phyloP scores from a whole-genome alignment of 73 alveolate species.

The Loxodes magnus region DNA sequence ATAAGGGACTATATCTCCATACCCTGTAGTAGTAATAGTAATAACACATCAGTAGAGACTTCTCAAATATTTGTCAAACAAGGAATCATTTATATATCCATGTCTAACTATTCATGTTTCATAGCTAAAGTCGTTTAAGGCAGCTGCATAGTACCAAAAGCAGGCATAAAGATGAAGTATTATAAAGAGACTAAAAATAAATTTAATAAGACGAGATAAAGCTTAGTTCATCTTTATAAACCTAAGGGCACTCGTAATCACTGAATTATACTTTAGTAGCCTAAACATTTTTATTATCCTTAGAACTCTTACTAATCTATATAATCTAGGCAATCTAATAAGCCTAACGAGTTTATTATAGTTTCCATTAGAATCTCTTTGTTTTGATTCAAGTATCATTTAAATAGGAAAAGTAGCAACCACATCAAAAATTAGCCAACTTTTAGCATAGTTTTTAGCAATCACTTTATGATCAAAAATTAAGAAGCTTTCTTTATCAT shows the following conservation, averaged over 20 bases:
- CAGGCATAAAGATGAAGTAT: slow-evolving; percentile 2
- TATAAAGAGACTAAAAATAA: neutral
- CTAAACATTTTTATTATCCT: slow-evolving; percentile 48
- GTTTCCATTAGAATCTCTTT: slow-evolving; percentile 16
- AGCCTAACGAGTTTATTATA: slow-evolving; percentile 34
- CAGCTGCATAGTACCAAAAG: neutral
- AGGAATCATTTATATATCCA: neutral
- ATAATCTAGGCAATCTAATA: slow-evolving; percentile 58
- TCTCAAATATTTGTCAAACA: neutral
- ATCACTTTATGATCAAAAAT: slow-evolving; percentile 48
- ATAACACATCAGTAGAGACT: slow-evolving; percentile 1
- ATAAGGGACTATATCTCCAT: slow-evolving; percentile 8
- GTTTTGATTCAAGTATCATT: too few species aligned
- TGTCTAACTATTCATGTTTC: slow-evolving; percentile 4
- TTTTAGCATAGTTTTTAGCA: slow-evolving; percentile 42
- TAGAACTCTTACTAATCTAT: slow-evolving; percentile 62
- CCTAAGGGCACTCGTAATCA: too few species aligned
- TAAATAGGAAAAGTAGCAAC: slow-evolving; percentile 56
- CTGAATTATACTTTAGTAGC: too few species aligned
- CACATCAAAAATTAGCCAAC: slow-evolving; percentile 73
- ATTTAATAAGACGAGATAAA: too few species aligned
- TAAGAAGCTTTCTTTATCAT: slow-evolving; percentile 50
- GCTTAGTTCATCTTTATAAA: too few species aligned
- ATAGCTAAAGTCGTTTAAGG: neutral
- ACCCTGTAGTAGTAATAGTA: slow-evolving; percentile 8